Evolutionary conservation across 2,329 filamentous ascomycete species (phyloP), one percentile per base, ranked within the genome.

Genomic region (Diaporthe vaccinii): DNA sequence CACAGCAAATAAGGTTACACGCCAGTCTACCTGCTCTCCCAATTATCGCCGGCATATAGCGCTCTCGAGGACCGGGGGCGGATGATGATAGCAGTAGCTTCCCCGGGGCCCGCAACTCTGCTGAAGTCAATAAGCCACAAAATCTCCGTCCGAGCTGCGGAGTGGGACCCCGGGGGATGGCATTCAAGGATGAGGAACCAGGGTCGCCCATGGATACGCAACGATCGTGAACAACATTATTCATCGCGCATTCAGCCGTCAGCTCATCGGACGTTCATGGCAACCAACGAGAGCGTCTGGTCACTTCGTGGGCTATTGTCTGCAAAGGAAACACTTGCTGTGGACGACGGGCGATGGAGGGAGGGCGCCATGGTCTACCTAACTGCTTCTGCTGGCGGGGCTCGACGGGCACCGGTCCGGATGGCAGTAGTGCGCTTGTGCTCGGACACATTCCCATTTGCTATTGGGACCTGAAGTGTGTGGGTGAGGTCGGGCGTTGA

Each of bases 71-170:
- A 15, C n/a, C 34, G 25, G 22, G 44, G 20, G 31, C 28, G 57
- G 41, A 72, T 34, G 31, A 10, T 51, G 57, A 53, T 41, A 61
- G 20, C 59, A 65, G 41, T 39, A 39, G n/a, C n/a, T 55, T 25
- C 59, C 62, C 57, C 41, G 57, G 55, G 53, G 55, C 22, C 73
- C 65, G 73, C 73, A 71, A 61, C 55, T 59, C 14, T 74, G 51
- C 62, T 74, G 39, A 69, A 59, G 53, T 49, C 17, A 41, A 39
- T n/a, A 28, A 49, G 36, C 59, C 49, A 68, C 61, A 61, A 46
- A 49, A 51, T 61, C 73, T 70, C 65, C 62, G 73, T 34, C 34
- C 25, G n/a, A 55, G 31, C 20, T 41, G 70, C 25, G 55, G 28
- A 55, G 41, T 73, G 70, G 46, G 17, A 53, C 49, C 20, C 58